These are phyloP conservation scores for Pseudogymnoascus pannorum DNA, from an alignment of 2,329 filamentous ascomycete species.

Conservation along the genomic window DNA sequence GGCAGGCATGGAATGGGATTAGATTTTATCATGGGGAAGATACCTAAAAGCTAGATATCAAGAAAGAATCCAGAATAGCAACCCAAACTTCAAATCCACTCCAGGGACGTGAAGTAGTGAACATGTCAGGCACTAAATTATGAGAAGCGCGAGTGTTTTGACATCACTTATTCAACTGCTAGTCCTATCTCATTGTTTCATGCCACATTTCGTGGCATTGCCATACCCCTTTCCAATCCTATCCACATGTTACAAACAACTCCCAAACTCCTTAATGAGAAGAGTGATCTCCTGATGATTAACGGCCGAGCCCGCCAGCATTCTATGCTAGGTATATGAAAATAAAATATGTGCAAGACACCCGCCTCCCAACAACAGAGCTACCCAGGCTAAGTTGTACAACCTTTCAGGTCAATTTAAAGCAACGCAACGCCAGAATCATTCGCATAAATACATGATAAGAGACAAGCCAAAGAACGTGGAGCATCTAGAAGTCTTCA, in stretches of 20 bases:
- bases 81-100: not conserved
- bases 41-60: not conserved
- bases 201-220: not conserved
- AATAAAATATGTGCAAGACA: not conserved
- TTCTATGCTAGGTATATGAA: slow-evolving; percentile 5
- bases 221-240: slow-evolving; percentile 6
- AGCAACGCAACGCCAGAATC: slow-evolving; percentile 7
- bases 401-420: slow-evolving; percentile 8
- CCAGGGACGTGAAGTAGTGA: not conserved
- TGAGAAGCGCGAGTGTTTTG: not conserved
- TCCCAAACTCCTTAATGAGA: slow-evolving; percentile 2
- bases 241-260: slow-evolving; percentile 4
- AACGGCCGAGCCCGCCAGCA: slow-evolving; percentile 6
- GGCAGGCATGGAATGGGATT: not conserved
- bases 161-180: not conserved
- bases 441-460: slow-evolving; percentile 6
- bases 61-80: not conserved
- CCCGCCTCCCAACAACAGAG: slow-evolving; percentile 2
- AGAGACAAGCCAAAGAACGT: slow-evolving; percentile 7
- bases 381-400: not conserved
- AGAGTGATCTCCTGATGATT: slow-evolving; percentile 7
- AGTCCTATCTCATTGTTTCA: slow-evolving; percentile 3
- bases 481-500: slow-evolving; percentile 76
- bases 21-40: not conserved
- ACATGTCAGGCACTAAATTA: not conserved